Base-by-base conservation (phyloP, 176 grass and related monocot species). In the Triticum monococcum region DNA sequence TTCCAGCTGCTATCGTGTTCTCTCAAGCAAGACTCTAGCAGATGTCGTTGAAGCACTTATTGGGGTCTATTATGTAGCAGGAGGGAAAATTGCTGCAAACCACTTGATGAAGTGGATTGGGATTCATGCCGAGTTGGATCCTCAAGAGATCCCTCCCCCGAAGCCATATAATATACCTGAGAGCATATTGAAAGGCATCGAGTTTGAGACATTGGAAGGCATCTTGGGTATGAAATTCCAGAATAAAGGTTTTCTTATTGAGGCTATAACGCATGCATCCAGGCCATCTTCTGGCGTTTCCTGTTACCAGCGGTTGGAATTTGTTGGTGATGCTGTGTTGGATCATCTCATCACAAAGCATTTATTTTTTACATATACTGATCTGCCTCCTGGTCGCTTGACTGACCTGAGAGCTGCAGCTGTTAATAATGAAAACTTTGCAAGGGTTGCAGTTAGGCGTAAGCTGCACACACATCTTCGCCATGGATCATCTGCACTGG, bases 381-480 rank as follows among this genome's bases (percentile, higher is more conserved):
- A 99, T 82, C 83, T 99, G 80, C 97, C 97, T 81, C 97, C 94
- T 89, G 97, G 97, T 1, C 88, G 94, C 77, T 83, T 99, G 81
- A 99, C 97, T 9, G 97, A 99, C 82, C 88, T 96, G 70, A 90
- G 94, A 77, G 97, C 97, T 78, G 97, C 97, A 60, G 97, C 97
- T 33, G 97, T 99, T 64, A 99, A 99, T 86, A 99, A 99, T 61
- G 97, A 99, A 80, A 99, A 99, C 79, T 99, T 99, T 90, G 97
- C 97, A 17, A 91, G 94, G 73, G 94, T 99, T 77, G 90, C 92
- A 74, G 97, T 99, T 26, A 96, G 93, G 25, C 94, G 93, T 83
- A 96, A 94, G 73, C 67, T 99, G 75, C 97, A 99, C 52, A 28
- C 81, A 40, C 92, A 99, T 83, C 94, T 99, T 89, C 94, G 97